Base-by-base conservation (phyloP, 768 basidiomycete species). In the Kwoniella bestiolae region DNA sequence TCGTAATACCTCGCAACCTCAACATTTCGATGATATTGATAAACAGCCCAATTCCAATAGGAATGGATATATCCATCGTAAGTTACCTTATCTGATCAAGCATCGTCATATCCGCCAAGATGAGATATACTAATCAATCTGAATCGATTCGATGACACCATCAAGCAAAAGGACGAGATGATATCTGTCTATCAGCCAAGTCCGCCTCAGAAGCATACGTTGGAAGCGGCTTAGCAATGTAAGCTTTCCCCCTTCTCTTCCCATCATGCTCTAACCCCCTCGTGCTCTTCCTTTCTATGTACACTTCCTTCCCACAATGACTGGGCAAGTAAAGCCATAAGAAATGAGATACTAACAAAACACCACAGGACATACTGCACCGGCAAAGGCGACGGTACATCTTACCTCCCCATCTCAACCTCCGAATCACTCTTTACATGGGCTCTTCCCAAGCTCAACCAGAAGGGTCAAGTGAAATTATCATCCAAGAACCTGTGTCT, bases 331-430 rank as follows among this genome's bases (percentile, higher is more conserved):
- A n/a, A n/a, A n/a, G n/a, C n/a, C n/a, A n/a, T n/a, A n/a, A n/a
- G n/a, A n/a, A n/a, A n/a, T n/a, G n/a, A n/a, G n/a, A n/a, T n/a
- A n/a, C n/a, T n/a, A n/a, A n/a, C n/a, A n/a, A n/a, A n/a, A n/a
- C n/a, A n/a, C n/a, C n/a, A n/a, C 21, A 60, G 60, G 49, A 52
- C 60, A 41, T 61, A 61, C 38, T 61, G 60, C 31, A 52, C 60
- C 3, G 60, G 60, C 9, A 61, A 60, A 60, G 58, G 58, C 8
- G 58, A 60, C 26, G 46, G 58, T 12, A 49, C 28, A 9, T 47
- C n/a, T 35, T 55, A 55, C 34, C 26, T 55, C 29, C 31, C 31
- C 3, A 29, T 60, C 32, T 49, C 58, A 21, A 60, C 58, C 11
- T 60, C 58, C 7, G 46, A 60, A 7, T 32, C 45, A 16, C 18